Percentiles rank a stretch among this genome's conserved stretches.
These are phyloP conservation scores for Penicillium diatomitis DNA, from an alignment of 495 filamentous ascomycete genomes.

Conservation along the genomic window DNA sequence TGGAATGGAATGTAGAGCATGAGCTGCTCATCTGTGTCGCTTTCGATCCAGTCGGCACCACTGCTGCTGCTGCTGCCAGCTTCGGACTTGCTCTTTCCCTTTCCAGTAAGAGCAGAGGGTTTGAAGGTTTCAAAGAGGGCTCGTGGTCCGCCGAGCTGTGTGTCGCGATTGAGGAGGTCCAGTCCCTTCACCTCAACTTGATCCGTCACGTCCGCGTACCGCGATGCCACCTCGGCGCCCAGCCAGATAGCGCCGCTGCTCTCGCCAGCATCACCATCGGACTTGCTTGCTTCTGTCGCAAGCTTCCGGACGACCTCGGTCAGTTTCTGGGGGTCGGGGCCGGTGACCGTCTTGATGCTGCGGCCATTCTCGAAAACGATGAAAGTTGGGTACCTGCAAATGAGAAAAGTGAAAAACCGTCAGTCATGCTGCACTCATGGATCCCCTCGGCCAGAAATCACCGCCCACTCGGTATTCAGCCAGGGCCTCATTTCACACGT, in stretches of 20 bases:
- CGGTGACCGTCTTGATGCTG: conserved; percentile 57
- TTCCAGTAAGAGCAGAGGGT: conserved; percentile 52
- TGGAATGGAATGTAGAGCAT: conserved; percentile 92
- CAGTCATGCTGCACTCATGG: neutral
- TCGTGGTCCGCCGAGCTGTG: conserved; percentile 54
- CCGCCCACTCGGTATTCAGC: neutral
- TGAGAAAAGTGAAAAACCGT: neutral
- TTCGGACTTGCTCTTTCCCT: conserved; percentile 44
- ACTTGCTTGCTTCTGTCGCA: conserved; percentile 54
- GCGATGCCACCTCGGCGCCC: conserved; percentile 63
- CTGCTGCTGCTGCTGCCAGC: neutral
- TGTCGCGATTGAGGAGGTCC: conserved; percentile 80
- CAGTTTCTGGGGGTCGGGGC: conserved; percentile 62
- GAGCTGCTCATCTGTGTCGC: conserved; percentile 96
- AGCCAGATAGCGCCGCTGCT: conserved; percentile 52
- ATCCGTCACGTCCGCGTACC: conserved; percentile 75
- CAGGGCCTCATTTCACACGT: conserved; percentile 21
- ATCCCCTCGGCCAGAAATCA: too few species aligned
- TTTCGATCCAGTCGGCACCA: conserved; percentile 80
- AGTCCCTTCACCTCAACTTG: conserved; percentile 69
- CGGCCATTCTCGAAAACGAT: conserved; percentile 75
- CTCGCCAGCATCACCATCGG: conserved; percentile 37
- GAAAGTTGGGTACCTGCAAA: conserved; percentile 59
- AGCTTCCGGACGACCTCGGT: conserved; percentile 64
- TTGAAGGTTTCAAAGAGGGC: conserved; percentile 63